Evolutionary conservation across 2,329 filamentous ascomycete genomes (phyloP).

Genomic region (Diaporthe sp.): DNA sequence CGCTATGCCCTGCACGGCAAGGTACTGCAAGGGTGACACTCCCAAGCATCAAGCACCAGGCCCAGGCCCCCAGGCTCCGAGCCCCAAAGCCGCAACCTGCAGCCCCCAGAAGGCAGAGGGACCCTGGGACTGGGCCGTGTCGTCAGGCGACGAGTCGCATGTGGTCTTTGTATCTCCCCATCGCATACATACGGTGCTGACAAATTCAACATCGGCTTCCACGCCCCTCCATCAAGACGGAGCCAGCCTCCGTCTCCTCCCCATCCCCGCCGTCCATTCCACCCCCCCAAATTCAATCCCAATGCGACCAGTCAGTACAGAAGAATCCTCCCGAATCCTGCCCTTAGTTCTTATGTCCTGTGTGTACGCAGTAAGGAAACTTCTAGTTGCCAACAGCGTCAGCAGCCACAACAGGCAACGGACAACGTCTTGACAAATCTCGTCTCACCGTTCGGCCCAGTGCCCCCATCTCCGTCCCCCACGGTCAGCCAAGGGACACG

Average conservation of each 20-base stretch:
- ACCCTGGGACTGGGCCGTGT: constrained; percentile 17
- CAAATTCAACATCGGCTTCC: constrained; percentile 41
- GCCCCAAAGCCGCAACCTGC: neutral
- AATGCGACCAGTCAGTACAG: neutral
- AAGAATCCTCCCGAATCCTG: constrained; percentile 33
- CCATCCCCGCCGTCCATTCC: constrained; percentile 3
- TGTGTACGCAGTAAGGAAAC: constrained; percentile 30
- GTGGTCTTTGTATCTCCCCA: constrained; percentile 19
- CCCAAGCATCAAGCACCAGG: constrained; percentile 1
- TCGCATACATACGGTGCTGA: constrained; percentile 35
- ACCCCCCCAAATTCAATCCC: neutral
- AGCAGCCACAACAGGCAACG: constrained; percentile 1
- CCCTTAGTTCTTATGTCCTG: neutral
- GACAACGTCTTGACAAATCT: constrained; percentile 8
- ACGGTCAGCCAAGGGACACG: constrained; percentile 1
- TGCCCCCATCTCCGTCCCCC: neutral
- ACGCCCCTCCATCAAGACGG: constrained; percentile 36
- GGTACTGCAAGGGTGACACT: constrained; percentile 6
- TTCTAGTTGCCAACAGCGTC: constrained; percentile 9
- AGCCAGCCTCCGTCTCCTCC: constrained; percentile 6
- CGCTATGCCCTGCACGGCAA: constrained; percentile 6
- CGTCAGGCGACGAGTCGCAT: constrained; percentile 9
- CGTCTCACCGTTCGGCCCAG: constrained; percentile 5
- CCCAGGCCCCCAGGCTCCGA: neutral
- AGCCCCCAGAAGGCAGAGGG: neutral